Evolutionary conservation across 2,329 filamentous ascomycete species (phyloP), one percentile per base, ranked within the genome.

Genomic region (Ascochyta viciae-villosae): DNA sequence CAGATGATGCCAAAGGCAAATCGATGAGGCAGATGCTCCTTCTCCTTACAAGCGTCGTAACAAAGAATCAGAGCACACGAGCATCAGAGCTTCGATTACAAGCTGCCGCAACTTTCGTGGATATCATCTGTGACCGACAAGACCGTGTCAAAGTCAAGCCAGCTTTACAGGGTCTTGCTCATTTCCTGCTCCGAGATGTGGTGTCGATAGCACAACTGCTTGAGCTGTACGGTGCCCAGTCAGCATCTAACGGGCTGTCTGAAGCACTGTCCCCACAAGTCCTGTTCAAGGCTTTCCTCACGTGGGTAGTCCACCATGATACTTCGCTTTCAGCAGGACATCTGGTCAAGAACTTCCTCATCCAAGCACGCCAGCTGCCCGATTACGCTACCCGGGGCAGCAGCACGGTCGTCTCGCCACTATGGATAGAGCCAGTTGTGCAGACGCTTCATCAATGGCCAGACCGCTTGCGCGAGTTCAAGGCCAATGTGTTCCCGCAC

Each of bases 61-160:
- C 68, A 42, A 69, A 74, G 60, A 57, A 65, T 31, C 52, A 58
- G 45, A 66, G 51, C 38, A 42, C 52, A 34, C 63, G 63, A 22
- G 64, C 69, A 13, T 23, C 50, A 3, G 49, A 70, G 23, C 65
- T 77, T 16, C 63, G 72, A 33, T 50, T 68, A 24, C 55, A 62
- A 37, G 68, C 73, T 29, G 58, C 66, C 22, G 48, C 53, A 24
- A 82, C 77, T 5, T 79, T 87, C 6, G 67, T 89, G 15, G 82
- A 83, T 1, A 85, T 88, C 13, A 81, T 90, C 38, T 80, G 82
- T 22, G 82, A 85, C 53, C 81, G 84, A 57, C 85, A 85, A 31
- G 81, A 86, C 15, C 87, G 85, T 60, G 83, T 87, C 9, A 80
- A 88, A 47, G 86, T 87, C 37, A 91, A 91, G 70, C 89, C 89